phyloP scores from a whole-genome alignment of 176 grass and related monocot species.

The Cenchrus fungigraminus region DNA sequence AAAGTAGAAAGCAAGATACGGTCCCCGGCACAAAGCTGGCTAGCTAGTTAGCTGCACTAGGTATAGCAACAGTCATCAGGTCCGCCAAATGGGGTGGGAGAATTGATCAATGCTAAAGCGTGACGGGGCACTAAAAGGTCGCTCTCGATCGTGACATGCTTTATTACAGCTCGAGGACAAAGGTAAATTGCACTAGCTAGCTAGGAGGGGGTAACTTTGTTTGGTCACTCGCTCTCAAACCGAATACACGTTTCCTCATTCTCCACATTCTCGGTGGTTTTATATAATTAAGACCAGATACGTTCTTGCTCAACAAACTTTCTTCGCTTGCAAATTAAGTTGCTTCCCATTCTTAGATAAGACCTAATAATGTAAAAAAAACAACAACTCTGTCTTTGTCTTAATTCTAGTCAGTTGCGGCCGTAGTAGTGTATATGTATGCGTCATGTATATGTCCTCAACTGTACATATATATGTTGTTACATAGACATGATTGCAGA shows the following conservation, averaged over 20 bases:
- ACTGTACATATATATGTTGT: not conserved
- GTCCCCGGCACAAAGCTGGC: not conserved
- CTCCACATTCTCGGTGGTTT: slow-evolving; percentile 4
- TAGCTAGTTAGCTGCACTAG: not conserved
- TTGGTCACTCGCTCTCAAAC: slow-evolving; percentile 11
- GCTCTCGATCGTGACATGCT: slow-evolving; percentile 13
- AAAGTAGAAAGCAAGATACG: slow-evolving; percentile 61
- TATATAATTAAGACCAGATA: not conserved
- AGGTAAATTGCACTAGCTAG: slow-evolving; percentile 26
- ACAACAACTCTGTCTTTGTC: not conserved
- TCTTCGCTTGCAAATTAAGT: slow-evolving; percentile 33
- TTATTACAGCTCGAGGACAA: slow-evolving; percentile 37
- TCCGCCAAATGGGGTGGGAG: slow-evolving; percentile 16
- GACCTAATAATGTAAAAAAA: not conserved
- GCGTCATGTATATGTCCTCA: not conserved
- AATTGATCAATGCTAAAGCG: slow-evolving; percentile 6
- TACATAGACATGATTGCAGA: not conserved
- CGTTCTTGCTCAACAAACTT: slow-evolving; percentile 1
- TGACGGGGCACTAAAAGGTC: slow-evolving; percentile 9
- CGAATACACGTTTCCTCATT: slow-evolving; percentile 32
- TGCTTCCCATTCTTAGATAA: not conserved
- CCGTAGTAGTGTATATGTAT: not conserved
- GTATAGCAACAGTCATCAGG: slow-evolving; percentile 18
- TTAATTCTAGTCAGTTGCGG: too few relatives aligned
- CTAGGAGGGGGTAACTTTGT: not conserved